Evolutionary conservation across 2,329 filamentous ascomycete species (phyloP).

Genomic region (Pseudopithomyces chartarum): DNA sequence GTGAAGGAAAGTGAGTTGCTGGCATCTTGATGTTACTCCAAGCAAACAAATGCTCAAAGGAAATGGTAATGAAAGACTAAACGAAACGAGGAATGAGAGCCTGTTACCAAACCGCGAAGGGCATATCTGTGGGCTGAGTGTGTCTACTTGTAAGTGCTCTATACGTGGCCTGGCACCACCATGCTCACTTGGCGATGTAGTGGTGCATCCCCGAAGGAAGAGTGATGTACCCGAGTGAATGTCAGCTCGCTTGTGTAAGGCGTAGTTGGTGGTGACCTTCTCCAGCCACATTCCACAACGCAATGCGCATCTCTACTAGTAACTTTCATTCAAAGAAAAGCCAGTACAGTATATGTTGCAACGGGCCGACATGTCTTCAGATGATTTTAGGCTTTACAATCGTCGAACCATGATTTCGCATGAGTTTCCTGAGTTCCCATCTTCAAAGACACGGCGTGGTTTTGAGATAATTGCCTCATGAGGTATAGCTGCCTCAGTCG

Average conservation of each 20-base stretch:
- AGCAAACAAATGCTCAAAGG: slow-evolving; percentile 5
- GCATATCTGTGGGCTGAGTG: neutral
- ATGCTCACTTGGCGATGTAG: slow-evolving; percentile 1
- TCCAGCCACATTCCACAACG: too few relatives aligned
- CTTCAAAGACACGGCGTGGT: neutral
- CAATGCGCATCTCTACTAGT: too few relatives aligned
- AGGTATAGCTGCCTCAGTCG: neutral
- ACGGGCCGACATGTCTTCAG: too few relatives aligned
- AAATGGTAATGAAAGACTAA: slow-evolving; percentile 1
- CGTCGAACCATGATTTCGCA: too few relatives aligned
- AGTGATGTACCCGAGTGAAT: neutral
- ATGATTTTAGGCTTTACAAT: too few relatives aligned
- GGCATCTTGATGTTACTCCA: neutral
- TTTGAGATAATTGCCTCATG: neutral
- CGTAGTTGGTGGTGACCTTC: neutral
- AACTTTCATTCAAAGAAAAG: neutral
- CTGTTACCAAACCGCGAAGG: neutral
- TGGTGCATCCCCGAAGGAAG: slow-evolving; percentile 8
- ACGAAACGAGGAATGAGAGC: neutral
- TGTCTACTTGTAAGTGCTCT: slow-evolving; percentile 6
- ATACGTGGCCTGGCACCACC: slow-evolving; percentile 1
- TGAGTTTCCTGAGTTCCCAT: neutral
- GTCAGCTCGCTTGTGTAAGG: slow-evolving; percentile 5
- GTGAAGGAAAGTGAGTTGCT: slow-evolving; percentile 1
- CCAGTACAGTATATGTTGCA: too few relatives aligned